Conservation (phyloP, 129 eudicot genomes). For the Tagetes erecta region DNA sequence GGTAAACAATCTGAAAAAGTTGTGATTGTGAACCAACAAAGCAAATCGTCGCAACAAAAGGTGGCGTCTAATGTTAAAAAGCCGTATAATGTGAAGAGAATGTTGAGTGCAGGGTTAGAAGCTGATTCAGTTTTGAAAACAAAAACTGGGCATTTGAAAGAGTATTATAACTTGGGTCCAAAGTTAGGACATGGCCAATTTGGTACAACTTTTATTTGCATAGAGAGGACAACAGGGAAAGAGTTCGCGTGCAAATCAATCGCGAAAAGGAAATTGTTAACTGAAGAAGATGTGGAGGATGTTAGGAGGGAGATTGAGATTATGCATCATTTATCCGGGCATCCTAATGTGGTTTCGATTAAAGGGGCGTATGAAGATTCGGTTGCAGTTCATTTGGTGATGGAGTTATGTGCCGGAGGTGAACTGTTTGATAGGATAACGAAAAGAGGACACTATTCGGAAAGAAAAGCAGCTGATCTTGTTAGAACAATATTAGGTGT, state of each 20-base stretch:
- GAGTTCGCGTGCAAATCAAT: slow-evolving; percentile 85
- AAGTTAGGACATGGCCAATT: slow-evolving; percentile 87
- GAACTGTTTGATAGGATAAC: slow-evolving; percentile 85
- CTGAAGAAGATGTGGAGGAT: slow-evolving; percentile 74
- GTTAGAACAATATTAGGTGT: slow-evolving; percentile 72
- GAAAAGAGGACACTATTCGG: slow-evolving; percentile 72
- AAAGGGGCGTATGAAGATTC: slow-evolving; percentile 86
- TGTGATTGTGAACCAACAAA: slow-evolving; percentile 38
- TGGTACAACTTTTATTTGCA: slow-evolving; percentile 79
- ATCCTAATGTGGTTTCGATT: slow-evolving; percentile 64
- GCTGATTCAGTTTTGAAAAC: slow-evolving; percentile 62
- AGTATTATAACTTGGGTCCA: slow-evolving; percentile 60
- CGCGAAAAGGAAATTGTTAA: slow-evolving; percentile 66
- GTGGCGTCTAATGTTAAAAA: slow-evolving; percentile 24
- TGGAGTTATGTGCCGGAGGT: slow-evolving; percentile 88
- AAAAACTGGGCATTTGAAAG: slow-evolving; percentile 79
- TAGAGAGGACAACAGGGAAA: slow-evolving; percentile 62
- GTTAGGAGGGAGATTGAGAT: slow-evolving; percentile 86
- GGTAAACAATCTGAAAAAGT: slow-evolving; percentile 31
- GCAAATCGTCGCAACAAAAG: slow-evolving; percentile 25
- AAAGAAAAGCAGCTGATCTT: slow-evolving; percentile 83
- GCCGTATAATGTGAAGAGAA: slow-evolving; percentile 50
- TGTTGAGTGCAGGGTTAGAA: slow-evolving; percentile 73
- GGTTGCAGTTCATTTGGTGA: slow-evolving; percentile 80
- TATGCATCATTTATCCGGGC: slow-evolving; percentile 80